These are phyloP conservation scores for Nicotiana knightiana DNA, from an alignment of 257 asterid species.

Conservation along the genomic window DNA sequence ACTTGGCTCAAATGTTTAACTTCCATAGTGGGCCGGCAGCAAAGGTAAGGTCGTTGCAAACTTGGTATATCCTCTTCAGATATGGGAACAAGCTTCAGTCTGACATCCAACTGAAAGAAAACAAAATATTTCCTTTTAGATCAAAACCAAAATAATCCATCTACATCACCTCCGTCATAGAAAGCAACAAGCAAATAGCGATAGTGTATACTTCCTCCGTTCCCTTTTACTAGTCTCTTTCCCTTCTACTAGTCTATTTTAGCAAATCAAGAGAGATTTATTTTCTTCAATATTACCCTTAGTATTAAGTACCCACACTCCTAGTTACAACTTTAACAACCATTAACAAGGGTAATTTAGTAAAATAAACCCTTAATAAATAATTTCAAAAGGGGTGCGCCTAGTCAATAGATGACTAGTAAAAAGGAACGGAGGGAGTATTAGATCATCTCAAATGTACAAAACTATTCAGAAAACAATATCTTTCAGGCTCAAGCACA, in stretches of 20 bases:
- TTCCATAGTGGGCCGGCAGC: slow-evolving; percentile 59
- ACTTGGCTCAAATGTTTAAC: slow-evolving; percentile 80
- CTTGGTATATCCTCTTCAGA: slow-evolving; percentile 60
- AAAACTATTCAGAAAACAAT: not conserved
- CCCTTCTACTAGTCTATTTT: no score
- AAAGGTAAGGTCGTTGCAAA: slow-evolving; percentile 75
- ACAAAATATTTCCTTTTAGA: slow-evolving; percentile 8
- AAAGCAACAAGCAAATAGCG: slow-evolving; percentile 1
- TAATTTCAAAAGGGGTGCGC: no score
- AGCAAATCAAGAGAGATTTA: no score
- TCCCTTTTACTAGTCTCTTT: no score
- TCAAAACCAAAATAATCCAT: not conserved
- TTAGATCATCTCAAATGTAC: not conserved
- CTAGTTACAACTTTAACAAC: no score
- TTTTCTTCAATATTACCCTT: no score
- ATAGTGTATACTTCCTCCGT: not conserved
- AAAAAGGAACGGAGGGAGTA: not conserved
- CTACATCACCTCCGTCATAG: not conserved
- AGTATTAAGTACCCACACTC: no score
- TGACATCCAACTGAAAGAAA: slow-evolving; percentile 53
- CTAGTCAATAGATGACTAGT: no score
- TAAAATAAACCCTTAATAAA: no score
- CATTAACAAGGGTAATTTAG: no score
- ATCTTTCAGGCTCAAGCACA: not conserved
- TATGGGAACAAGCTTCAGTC: slow-evolving; percentile 58